Base-by-base conservation (phyloP, 2,329 filamentous ascomycete species). In the Pseudogymnoascus sp. region DNA sequence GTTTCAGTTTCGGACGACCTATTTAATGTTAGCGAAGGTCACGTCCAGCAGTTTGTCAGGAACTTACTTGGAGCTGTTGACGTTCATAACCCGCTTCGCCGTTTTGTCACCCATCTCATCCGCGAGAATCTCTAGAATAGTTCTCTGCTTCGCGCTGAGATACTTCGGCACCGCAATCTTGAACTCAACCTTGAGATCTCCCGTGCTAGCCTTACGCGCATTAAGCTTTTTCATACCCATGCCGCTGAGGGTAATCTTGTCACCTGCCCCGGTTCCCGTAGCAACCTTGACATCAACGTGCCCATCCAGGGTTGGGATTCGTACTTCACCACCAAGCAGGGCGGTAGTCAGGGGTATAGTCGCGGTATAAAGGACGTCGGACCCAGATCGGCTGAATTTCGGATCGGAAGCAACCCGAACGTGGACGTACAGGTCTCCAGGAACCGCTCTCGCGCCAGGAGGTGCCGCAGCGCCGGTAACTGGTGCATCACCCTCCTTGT, bases 141-240 rank as follows among this genome's bases (percentile, higher is more conserved):
- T 96, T 62, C 95, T 84, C 79, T 99, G 93, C 77, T 96, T 97
- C 54, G 89, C 84, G 63, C 84, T 91, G 68, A 99, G 81, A 72
- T 93, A 97, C 78, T 96, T 97, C 54, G 95, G 95, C 91, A 97
- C 96, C 63, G 84, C 80, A 54, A 99, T 90, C 75, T 91, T 91
- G 83, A 96, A 99, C 75, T 99, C 93, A 5, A 99, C 92, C 73
- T 86, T 88, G 65, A 99, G 78, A 73, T 99, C 95, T 67, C 95
- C 95, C 31, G 82, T 84, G 40, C 82, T 83, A 34, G 82, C 84
- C 63, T 86, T 83, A 59, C 91, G 83, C 16, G 83, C 81, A 66
- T 84, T 81, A 10, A 99, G 81, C 70, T 90, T 89, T 77, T 90
- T 92, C 93, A 99, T 97, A 65, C 95, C 95, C 89, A 91, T 92